These are phyloP conservation scores for Trichoderma harzianum DNA, from an alignment of 2,329 filamentous ascomycete species.

Conservation along the genomic window DNA sequence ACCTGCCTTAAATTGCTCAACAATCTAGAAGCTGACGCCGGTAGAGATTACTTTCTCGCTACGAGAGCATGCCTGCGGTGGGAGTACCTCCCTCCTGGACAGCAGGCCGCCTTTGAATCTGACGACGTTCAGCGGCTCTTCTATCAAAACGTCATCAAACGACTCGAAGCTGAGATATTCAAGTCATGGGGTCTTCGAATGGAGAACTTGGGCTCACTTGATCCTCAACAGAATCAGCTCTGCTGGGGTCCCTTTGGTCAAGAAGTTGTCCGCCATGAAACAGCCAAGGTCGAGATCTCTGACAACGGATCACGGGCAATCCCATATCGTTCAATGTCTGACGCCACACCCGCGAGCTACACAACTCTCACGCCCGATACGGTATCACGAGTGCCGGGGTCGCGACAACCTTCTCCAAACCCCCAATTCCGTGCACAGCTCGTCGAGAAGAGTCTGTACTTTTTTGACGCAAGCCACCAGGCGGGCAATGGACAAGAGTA, in stretches of 20 bases:
- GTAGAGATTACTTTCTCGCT: background rate
- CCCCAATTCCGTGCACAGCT: background rate
- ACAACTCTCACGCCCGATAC: background rate
- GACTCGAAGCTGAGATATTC: slow-evolving; percentile 7
- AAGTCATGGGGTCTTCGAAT: background rate
- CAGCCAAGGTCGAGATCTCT: background rate
- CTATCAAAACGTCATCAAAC: slow-evolving; percentile 3
- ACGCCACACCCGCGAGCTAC: background rate
- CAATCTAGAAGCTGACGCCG: background rate
- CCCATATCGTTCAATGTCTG: background rate
- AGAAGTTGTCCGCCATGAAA: background rate
- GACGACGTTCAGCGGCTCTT: background rate
- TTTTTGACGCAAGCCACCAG: slow-evolving; percentile 2
- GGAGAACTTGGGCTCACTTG: background rate
- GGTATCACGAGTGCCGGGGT: background rate
- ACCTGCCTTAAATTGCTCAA: slow-evolving; percentile 2
- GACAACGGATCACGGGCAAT: background rate
- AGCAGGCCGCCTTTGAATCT: background rate
- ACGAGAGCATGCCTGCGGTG: background rate
- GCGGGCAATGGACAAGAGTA: background rate
- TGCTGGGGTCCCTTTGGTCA: slow-evolving; percentile 3
- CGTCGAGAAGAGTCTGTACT: background rate
- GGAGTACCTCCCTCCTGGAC: background rate
- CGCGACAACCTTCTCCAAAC: background rate
- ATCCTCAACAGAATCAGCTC: background rate